These are phyloP conservation scores for Pythium pyrilobum DNA, from an alignment of 352 stramenopile species.

Conservation along the genomic window DNA sequence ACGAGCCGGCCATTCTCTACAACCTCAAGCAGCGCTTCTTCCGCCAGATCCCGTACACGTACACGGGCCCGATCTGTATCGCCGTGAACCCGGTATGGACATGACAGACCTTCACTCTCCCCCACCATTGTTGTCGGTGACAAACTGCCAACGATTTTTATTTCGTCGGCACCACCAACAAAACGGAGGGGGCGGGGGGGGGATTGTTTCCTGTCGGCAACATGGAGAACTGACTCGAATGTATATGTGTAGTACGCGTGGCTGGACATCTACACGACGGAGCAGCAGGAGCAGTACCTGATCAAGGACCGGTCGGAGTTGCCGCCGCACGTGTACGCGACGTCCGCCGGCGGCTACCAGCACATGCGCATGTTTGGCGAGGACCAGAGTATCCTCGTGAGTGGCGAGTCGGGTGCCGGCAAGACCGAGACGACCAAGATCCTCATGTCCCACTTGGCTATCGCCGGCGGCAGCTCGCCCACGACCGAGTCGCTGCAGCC, in stretches of 20 bases:
- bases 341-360: slow-evolving; percentile 67
- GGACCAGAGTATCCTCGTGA: slow-evolving; percentile 80
- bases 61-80: slow-evolving; percentile 96
- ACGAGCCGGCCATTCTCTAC: slow-evolving; percentile 90
- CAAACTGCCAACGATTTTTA: background rate
- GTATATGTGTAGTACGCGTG: slow-evolving; percentile 78
- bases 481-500: slow-evolving; percentile 17
- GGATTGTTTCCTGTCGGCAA: background rate
- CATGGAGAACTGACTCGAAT: background rate
- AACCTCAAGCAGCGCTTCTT: slow-evolving; percentile 89
- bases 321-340: slow-evolving; percentile 80
- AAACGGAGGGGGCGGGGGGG: background rate
- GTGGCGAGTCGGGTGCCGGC: slow-evolving; percentile 88
- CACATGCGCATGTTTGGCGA: slow-evolving; percentile 82
- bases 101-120: too few species aligned
- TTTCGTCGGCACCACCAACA: background rate
- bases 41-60: slow-evolving; percentile 92
- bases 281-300: slow-evolving; percentile 78
- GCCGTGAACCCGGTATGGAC: slow-evolving; percentile 96
- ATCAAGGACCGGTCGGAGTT: slow-evolving; percentile 61
- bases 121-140: background rate
- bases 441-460: slow-evolving; percentile 92
- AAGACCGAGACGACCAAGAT: slow-evolving; percentile 97
- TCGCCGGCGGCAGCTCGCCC: slow-evolving; percentile 31
- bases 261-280: slow-evolving; percentile 86